Percentiles rank a stretch among this genome's conserved stretches.
Evolutionary conservation across 176 grass and related monocot species (phyloP).

Genomic region (Aegilops tauschii): DNA sequence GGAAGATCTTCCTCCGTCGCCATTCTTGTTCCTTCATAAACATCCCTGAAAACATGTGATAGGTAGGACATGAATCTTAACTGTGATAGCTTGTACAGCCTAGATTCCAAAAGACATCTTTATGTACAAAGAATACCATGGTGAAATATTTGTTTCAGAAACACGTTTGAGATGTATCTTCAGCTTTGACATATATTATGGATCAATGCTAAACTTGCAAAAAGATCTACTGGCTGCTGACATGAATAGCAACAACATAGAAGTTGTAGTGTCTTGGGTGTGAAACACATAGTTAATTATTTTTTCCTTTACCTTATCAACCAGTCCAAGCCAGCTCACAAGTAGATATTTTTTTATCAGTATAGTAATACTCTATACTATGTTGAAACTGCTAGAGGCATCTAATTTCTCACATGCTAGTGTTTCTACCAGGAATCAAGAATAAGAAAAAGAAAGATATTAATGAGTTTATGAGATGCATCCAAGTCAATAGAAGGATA

Average conservation of each 20-base stretch:
- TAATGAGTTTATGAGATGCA: neutral
- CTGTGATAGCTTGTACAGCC: neutral
- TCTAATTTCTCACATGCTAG: neutral
- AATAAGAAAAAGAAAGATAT: neutral
- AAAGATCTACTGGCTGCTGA: neutral
- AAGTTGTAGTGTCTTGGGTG: neutral
- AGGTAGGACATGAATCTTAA: neutral
- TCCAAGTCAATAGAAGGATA: neutral
- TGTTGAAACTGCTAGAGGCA: neutral
- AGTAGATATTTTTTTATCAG: neutral
- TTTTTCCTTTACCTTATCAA: neutral
- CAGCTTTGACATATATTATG: neutral
- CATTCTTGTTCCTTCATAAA: slow-evolving; percentile 90
- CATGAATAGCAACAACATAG: neutral
- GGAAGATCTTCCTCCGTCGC: slow-evolving; percentile 73
- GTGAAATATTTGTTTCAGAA: neutral
- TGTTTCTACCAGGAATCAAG: neutral
- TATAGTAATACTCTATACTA: neutral
- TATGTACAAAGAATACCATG: neutral
- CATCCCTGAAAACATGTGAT: slow-evolving; percentile 57
- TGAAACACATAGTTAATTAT: neutral
- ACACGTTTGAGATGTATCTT: neutral
- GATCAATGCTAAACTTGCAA: neutral
- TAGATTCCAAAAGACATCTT: neutral
- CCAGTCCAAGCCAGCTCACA: neutral